Base-by-base conservation (phyloP, 1,284 basidiomycete genomes). In the Phylloporus sp. region DNA sequence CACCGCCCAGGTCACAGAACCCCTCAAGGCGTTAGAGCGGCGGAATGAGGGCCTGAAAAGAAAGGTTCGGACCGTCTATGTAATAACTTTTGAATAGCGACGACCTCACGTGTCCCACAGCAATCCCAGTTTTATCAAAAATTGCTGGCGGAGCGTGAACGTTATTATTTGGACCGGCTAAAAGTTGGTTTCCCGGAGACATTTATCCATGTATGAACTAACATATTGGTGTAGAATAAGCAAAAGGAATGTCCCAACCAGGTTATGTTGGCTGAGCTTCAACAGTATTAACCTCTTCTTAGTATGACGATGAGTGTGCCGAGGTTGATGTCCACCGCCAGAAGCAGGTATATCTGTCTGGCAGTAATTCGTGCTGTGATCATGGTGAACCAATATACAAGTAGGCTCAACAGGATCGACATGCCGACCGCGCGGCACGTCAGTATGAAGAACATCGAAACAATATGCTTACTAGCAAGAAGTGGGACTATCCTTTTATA, bases 381-480 rank as follows among this genome's bases (percentile, higher is more conserved):
- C 45, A 29, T 57, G 32, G 39, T 68, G 53, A 68, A 66, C 17
- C 29, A 17, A 49, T 17, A 29, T 37, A 7, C 57, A 29, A 25
- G 11, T 72, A 93, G 91, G 87, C 88, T 56, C 83, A 84, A 56
- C 91, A 92, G 75, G 93, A 95, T 75, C 88, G 85, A 61, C 93
- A 94, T 70, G 89, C 91, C 29, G 92, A 91, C 63, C 86, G 92
- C 43, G 88, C 86, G 7, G 88, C 89, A 25, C 90, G 87, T 77
- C 91, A 93, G 72, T 88, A 87, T 64, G 91, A 93, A 70, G 89
- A 91, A 70, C 91, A 93, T 71, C 86, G 87, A 65, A 83, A 85
- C 52, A 91, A 94, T 58, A 94, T 94, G 92, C 80, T 89, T 58
- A 92, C 91, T 72, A 86, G 88, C 79, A 95, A 95, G 82, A 95